phyloP scores from a whole-genome alignment of 176 grass and related monocot species.

The Oryza australiensis region DNA sequence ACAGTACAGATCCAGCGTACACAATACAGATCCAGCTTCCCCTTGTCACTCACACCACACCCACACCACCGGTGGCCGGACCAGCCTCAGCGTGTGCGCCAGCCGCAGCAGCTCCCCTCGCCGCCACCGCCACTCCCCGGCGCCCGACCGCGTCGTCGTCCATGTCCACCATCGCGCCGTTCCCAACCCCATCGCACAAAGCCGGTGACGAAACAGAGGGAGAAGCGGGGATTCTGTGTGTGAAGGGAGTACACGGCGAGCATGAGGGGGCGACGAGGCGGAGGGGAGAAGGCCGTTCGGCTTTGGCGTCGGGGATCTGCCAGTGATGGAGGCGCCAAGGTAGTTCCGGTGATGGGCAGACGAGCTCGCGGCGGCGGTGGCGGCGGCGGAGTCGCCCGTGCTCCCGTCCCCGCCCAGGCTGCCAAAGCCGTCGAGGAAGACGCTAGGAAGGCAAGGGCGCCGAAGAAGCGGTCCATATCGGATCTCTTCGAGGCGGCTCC shows the following conservation, averaged over 20 bases:
- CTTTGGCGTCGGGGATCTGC: constrained; percentile 19
- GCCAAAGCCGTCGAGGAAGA: neutral
- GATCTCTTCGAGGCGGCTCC: constrained; percentile 63
- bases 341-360: constrained; percentile 70
- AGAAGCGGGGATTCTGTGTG: neutral
- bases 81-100: too few species aligned
- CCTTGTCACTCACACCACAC: too few species aligned
- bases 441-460: constrained; percentile 34
- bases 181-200: too few species aligned
- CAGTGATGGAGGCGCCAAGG: constrained; percentile 37
- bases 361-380: constrained; percentile 29
- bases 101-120: too few species aligned
- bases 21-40: too few species aligned
- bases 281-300: neutral
- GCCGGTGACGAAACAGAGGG: too few species aligned
- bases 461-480: constrained; percentile 61
- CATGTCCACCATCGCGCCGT: too few species aligned
- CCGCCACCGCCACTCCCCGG: too few species aligned
- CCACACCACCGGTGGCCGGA: too few species aligned
- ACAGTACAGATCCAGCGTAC: too few species aligned
- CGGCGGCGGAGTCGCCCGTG: neutral
- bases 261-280: neutral
- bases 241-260: constrained; percentile 42
- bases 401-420: too few species aligned
- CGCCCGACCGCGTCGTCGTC: too few species aligned